A percentile compares a stretch with the other conserved stretches of the same genome.
phyloP scores from a whole-genome alignment of 2,329 filamentous ascomycete genomes.

The Penicillium sp. region DNA sequence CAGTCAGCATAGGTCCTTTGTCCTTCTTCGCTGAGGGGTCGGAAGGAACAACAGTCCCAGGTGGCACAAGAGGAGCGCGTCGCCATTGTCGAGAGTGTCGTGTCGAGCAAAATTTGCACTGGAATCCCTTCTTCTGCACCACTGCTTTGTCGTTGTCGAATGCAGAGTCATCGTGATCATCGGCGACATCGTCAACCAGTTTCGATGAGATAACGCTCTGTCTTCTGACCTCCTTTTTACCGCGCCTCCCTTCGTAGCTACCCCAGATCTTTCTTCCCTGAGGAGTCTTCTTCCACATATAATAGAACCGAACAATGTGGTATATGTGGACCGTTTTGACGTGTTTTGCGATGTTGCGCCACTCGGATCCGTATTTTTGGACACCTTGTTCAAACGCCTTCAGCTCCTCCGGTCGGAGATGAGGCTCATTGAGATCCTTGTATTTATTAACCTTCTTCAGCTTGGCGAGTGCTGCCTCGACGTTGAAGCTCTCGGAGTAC shows the following conservation, averaged over 20 bases:
- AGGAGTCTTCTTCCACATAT: constrained; percentile 95
- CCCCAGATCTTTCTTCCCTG: constrained; percentile 88
- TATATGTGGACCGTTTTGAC: constrained; percentile 75
- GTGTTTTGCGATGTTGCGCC: constrained; percentile 77
- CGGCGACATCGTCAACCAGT: constrained; percentile 86
- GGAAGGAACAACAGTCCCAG: constrained; percentile 67
- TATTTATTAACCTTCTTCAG: constrained; percentile 68
- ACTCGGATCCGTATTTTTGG: constrained; percentile 85
- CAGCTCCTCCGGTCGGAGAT: constrained; percentile 72
- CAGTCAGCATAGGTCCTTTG: constrained; percentile 70
- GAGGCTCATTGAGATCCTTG: constrained; percentile 78
- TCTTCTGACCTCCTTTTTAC: constrained; percentile 77
- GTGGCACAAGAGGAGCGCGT: constrained; percentile 74
- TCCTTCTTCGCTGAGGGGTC: constrained; percentile 69
- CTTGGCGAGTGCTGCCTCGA: constrained; percentile 67
- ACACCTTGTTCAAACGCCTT: constrained; percentile 94
- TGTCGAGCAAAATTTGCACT: constrained; percentile 89
- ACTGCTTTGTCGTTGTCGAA: constrained; percentile 86
- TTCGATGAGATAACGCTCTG: constrained; percentile 65
- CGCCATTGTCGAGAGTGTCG: constrained; percentile 86
- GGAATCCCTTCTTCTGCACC: constrained; percentile 76
- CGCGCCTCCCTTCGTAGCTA: constrained; percentile 80
- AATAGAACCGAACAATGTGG: constrained; percentile 88
- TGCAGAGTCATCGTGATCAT: constrained; percentile 90
- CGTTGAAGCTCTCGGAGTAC: constrained; percentile 69